A percentile compares a stretch with the other conserved stretches of the same genome.
phyloP scores from a whole-genome alignment of 2,329 filamentous ascomycete species.

The Penicillium capsulatum region DNA sequence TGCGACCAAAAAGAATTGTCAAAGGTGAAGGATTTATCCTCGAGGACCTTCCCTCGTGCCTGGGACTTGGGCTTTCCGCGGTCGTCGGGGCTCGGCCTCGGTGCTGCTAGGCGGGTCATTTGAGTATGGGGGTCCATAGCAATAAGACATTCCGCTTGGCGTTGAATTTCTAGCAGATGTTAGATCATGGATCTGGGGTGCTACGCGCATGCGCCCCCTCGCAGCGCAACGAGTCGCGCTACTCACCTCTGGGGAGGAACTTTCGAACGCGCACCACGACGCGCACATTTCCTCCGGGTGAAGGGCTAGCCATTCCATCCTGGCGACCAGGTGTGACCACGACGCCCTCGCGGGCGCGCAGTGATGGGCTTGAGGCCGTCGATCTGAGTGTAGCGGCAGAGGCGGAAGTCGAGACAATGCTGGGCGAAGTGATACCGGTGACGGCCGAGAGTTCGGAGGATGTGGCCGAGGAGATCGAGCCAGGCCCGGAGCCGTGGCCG shows the following conservation, averaged over 20 bases:
- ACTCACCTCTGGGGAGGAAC: slow-evolving; percentile 70
- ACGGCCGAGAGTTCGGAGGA: slow-evolving; percentile 32
- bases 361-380: slow-evolving; percentile 71
- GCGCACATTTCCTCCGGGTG: slow-evolving; percentile 68
- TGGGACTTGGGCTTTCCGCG: slow-evolving; percentile 57
- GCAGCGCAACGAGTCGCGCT: slow-evolving; percentile 2
- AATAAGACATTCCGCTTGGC: slow-evolving; percentile 78
- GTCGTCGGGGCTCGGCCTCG: slow-evolving; percentile 51
- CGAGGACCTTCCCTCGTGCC: slow-evolving; percentile 65
- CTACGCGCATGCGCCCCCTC: not conserved
- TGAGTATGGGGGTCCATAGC: slow-evolving; percentile 86
- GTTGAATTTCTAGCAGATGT: slow-evolving; percentile 64
- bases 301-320: slow-evolving; percentile 47
- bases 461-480: slow-evolving; percentile 34
- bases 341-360: slow-evolving; percentile 68
- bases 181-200: not conserved
- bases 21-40: slow-evolving; percentile 91
- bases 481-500: slow-evolving; percentile 26
- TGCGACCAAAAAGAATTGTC: slow-evolving; percentile 99
- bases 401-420: slow-evolving; percentile 35
- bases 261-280: slow-evolving; percentile 78
- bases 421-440: slow-evolving; percentile 37
- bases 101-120: slow-evolving; percentile 73
- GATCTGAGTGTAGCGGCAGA: slow-evolving; percentile 46
- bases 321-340: slow-evolving; percentile 50